phyloP scores from a whole-genome alignment of 495 filamentous ascomycete species.

The Xylaria intraflava region DNA sequence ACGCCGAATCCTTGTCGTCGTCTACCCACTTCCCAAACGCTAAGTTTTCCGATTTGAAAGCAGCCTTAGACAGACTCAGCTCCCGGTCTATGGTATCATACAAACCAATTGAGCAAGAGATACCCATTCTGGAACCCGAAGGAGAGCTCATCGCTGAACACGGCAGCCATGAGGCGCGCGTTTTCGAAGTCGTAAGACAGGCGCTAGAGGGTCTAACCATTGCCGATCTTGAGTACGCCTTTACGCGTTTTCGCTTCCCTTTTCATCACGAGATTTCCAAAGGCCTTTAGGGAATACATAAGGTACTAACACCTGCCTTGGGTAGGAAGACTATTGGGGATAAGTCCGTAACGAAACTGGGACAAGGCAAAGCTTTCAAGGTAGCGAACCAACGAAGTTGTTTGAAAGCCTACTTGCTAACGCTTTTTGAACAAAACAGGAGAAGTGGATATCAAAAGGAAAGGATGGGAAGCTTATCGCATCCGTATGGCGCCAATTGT shows the following conservation, averaged over 20 bases:
- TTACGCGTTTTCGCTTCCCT: background rate
- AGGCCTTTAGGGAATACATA: background rate
- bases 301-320: background rate
- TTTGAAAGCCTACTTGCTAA: background rate
- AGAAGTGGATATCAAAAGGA: slow-evolving; percentile 61
- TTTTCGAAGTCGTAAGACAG: slow-evolving; percentile 77
- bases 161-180: slow-evolving; percentile 90
- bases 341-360: slow-evolving; percentile 77
- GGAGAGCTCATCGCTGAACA: slow-evolving; percentile 70
- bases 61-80: slow-evolving; percentile 72
- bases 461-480: slow-evolving; percentile 18
- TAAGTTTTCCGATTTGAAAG: slow-evolving; percentile 67
- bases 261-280: background rate
- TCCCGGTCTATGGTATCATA: slow-evolving; percentile 78
- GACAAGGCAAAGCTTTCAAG: slow-evolving; percentile 94
- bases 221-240: slow-evolving; percentile 50
- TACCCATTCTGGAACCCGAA: slow-evolving; percentile 58
- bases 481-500: slow-evolving; percentile 10
- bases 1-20: slow-evolving; percentile 58
- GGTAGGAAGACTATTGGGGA: slow-evolving; percentile 61
- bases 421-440: slow-evolving; percentile 22
- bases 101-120: slow-evolving; percentile 56
- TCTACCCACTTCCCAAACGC: slow-evolving; percentile 65
- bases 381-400: background rate
- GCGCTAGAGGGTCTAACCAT: slow-evolving; percentile 76